Evolutionary conservation across 2,329 filamentous ascomycete genomes (phyloP), one percentile per base, ranked within the genome.

Genomic region (Stagonosporopsis tanaceti): DNA sequence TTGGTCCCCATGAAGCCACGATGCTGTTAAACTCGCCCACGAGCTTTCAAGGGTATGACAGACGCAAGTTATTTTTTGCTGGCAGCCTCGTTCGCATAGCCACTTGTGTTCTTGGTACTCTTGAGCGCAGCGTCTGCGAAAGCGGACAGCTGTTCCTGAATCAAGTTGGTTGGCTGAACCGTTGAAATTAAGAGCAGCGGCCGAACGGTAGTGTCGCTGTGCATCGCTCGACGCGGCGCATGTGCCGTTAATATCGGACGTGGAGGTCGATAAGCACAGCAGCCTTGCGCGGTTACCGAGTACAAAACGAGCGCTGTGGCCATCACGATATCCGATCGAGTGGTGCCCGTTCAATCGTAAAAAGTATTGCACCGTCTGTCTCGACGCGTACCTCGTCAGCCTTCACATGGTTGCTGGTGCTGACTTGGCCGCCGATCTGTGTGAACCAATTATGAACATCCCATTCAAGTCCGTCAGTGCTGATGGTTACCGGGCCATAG

Each of bases 391-490:
- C 67, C 24, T 71, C 54, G 32, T 80, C 76, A 6, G 70, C 66
- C 38, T 78, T 74, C 47, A 81, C 74, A 56, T 82, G 80, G 61
- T 83, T 83, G 59, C 80, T 82, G 6, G 81, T 81, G 62, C 81
- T 83, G 56, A 83, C 76, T 55, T 79, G 76, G 2, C 76, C 75
- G 15, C 80, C 80, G 72, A 82, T 79, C 47, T 78, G 74, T 22
- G 80, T 97, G 63, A 84, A 78, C 93, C 94, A 97, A 59, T 92
- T 81, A 57, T 82, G 73, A 1, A 99, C 91, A 77, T 99, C 93
- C 95, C 95, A 99, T 73, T 96, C 89, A 20, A 98, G 80, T 0
- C 95, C 95, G 14, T 81, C 78, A 0, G 92, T 96, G 7, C 87
- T 89, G 66, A 99, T 92, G n/a, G 83, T 76, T 44, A 91, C 89